Base-by-base conservation (phyloP, 371 early-diverging fungal species). In the Coemansia sp. region DNA sequence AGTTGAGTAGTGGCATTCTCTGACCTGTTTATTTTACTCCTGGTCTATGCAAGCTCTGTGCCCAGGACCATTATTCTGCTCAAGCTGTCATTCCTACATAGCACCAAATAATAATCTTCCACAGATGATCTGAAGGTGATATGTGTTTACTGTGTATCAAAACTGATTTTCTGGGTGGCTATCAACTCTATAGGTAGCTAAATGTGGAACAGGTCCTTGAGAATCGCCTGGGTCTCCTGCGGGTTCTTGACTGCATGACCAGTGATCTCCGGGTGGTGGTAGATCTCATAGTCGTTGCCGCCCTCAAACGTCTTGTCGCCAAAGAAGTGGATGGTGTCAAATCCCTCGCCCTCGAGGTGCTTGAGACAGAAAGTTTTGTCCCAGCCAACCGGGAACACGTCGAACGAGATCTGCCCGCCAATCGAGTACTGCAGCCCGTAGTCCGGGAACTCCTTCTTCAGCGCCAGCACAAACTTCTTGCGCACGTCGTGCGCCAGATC, bases 201-300 rank as follows among this genome's bases (percentile, higher is more conserved):
- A 50, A 77, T 40, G 48, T 66, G 49, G 78, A 95, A 97, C 42
- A 94, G 79, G 65, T 94, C 90, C 67, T 87, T 88, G 61, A 99
- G 82, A 55, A 90, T 88, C 59, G 84, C 80, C 54, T 91, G 85
- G 43, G 99, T 99, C 74, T 99, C 99, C 16, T 85, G 88, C 48
- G 99, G 99, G 58, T 76, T 83, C 40, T 78, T 87, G 58, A 99
- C 99, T 31, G 89, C 64, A 75, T 97, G 96, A 43, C 99, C 99
- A 33, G 75, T 89, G 43, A 97, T 92, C 33, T 74, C 77, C 29
- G 88, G 85, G 81, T 99, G 90, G 50, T 49, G 81, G 80, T 87
- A 99, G 77, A 99, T 99, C 82, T 99, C 99, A 80, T 90, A 98
- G 83, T 99, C 99, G 79, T 99, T 99, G 55, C 99, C 99, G 38